Percentiles rank a stretch among this genome's conserved stretches.
Evolutionary conservation across 139 green algal species (phyloP).

Genomic region (Medakamo hakoo): DNA sequence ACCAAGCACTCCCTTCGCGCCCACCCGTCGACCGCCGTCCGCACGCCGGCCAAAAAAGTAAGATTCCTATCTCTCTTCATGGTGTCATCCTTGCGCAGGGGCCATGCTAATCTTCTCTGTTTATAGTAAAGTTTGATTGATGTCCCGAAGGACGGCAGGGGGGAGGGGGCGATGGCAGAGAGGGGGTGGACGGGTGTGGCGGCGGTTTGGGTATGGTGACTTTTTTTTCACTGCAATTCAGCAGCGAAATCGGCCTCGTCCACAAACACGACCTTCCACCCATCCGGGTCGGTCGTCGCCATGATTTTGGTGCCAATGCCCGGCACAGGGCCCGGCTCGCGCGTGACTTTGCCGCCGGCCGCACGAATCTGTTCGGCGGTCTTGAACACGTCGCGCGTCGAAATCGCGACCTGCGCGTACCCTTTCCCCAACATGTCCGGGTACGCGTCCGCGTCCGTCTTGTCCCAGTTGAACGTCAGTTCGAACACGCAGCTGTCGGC

Average conservation of each 20-base stretch:
- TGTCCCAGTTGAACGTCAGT: slow-evolving; percentile 82
- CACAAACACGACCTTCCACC: slow-evolving; percentile 48
- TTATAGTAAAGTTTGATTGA: slow-evolving; percentile 47
- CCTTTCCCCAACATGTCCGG: background rate
- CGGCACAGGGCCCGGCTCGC: slow-evolving; percentile 29
- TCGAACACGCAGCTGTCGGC: slow-evolving; percentile 57
- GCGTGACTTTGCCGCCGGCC: slow-evolving; percentile 33
- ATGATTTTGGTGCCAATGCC: slow-evolving; percentile 54
- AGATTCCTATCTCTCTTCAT: no score
- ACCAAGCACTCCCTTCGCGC: no score
- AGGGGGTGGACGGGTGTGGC: no score
- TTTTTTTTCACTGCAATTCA: slow-evolving; percentile 30
- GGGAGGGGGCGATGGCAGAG: no score
- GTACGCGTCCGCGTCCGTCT: background rate
- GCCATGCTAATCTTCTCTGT: slow-evolving; percentile 72
- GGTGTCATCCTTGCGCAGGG: slow-evolving; percentile 70
- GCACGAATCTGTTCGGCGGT: slow-evolving; percentile 52
- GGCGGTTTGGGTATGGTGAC: no score
- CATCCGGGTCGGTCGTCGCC: slow-evolving; percentile 41
- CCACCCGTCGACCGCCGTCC: no score
- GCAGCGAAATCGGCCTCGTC: slow-evolving; percentile 50
- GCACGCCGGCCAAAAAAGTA: no score
- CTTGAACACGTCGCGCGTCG: slow-evolving; percentile 68
- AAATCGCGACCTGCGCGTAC: slow-evolving; percentile 16
- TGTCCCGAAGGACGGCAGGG: slow-evolving; percentile 18